phyloP scores from a whole-genome alignment of 139 green algal species.

The Auxenochlorella pyrenoidosa region DNA sequence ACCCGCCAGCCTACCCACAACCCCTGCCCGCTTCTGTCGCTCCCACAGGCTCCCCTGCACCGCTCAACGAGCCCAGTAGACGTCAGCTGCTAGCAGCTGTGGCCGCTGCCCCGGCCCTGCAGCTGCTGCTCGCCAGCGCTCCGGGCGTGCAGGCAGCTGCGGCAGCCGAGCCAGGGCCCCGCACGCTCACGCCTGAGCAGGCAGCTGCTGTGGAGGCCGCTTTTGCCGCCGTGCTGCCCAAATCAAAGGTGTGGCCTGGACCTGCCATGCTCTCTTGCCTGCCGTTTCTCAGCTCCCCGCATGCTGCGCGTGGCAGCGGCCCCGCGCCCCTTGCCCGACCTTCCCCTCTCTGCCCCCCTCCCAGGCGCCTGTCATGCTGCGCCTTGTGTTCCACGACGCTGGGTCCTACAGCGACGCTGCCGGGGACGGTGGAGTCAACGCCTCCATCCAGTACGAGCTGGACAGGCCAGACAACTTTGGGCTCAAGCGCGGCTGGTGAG shows the following conservation, averaged over 20 bases:
- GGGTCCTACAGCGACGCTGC: slow-evolving; percentile 66
- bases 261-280: neutral
- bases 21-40: neutral
- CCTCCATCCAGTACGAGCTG: slow-evolving; percentile 85
- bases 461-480: slow-evolving; percentile 87
- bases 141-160: neutral
- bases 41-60: neutral
- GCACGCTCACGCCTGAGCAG: slow-evolving; percentile 36
- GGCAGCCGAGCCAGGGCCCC: neutral
- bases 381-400: slow-evolving; percentile 91
- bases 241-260: neutral
- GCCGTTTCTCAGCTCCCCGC: no score
- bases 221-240: slow-evolving; percentile 1
- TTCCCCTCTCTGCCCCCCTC: neutral
- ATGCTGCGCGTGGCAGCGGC: neutral
- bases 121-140: neutral
- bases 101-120: neutral
- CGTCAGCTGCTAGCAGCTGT: neutral
- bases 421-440: slow-evolving; percentile 84
- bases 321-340: no score
- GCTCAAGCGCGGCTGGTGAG: slow-evolving; percentile 81
- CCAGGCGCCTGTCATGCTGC: slow-evolving; percentile 79
- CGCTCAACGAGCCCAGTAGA: neutral
- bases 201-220: slow-evolving; percentile 20
- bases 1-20: neutral